phyloP scores from a whole-genome alignment of 441 rosid genomes.

The Hypseocharis bilobata region DNA sequence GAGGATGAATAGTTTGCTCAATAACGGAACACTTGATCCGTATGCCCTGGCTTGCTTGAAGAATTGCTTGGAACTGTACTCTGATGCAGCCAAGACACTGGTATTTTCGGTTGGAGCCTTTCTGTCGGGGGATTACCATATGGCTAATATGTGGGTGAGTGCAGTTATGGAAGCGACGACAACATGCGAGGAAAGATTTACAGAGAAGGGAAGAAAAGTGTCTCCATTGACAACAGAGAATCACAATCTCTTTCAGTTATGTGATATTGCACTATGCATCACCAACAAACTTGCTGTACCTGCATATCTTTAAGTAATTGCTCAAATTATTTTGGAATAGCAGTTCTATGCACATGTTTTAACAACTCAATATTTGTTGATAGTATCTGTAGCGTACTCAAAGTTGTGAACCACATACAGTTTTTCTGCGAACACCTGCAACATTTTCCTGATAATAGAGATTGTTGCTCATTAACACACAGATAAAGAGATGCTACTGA shows the following conservation, averaged over 20 bases:
- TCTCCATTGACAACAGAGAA: slow-evolving; percentile 39
- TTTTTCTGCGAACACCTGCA: too few species aligned
- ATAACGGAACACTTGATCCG: slow-evolving; percentile 21
- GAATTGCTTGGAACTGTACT: slow-evolving; percentile 42
- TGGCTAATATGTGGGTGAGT: slow-evolving; percentile 31
- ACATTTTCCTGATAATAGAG: too few species aligned
- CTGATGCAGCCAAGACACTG: slow-evolving; percentile 30
- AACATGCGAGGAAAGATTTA: slow-evolving; percentile 50
- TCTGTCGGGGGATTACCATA: slow-evolving; percentile 26
- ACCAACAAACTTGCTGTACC: slow-evolving; percentile 15
- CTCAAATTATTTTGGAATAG: too few species aligned
- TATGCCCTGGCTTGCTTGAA: slow-evolving; percentile 28
- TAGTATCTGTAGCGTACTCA: too few species aligned
- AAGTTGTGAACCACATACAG: too few species aligned
- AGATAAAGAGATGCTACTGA: too few species aligned
- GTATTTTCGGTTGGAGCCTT: slow-evolving; percentile 37
- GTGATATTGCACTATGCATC: slow-evolving; percentile 42
- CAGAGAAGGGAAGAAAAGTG: slow-evolving; percentile 24
- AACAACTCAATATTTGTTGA: too few species aligned
- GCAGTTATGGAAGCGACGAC: slow-evolving; percentile 42
- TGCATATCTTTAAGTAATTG: too few species aligned
- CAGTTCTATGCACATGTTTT: too few species aligned
- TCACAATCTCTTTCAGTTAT: slow-evolving; percentile 36
- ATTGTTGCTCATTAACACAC: too few species aligned
- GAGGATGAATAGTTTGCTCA: slow-evolving; percentile 27